Evolutionary conservation across 345 rosid species (phyloP).

Genomic region (Anacardium occidentale): DNA sequence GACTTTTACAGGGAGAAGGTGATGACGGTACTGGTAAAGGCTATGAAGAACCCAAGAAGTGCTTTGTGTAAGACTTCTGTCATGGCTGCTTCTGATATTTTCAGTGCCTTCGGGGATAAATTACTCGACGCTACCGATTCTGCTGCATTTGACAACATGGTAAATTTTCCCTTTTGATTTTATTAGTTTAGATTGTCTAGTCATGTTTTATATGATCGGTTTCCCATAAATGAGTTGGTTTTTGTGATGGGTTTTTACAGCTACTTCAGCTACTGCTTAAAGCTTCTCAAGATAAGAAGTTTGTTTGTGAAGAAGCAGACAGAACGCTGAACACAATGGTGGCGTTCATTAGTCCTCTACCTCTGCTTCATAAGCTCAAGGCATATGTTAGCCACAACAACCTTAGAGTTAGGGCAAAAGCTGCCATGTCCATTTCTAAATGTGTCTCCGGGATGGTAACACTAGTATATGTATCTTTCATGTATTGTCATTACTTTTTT

Average conservation of each 20-base stretch:
- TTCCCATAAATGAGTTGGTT: not conserved
- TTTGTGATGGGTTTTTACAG: constrained; percentile 27
- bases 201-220: not conserved
- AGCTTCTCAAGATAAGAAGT: constrained; percentile 91
- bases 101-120: constrained; percentile 62
- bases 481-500: too few species aligned
- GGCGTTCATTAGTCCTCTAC: constrained; percentile 49
- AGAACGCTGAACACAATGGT: constrained; percentile 59
- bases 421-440: constrained; percentile 57
- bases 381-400: constrained; percentile 57
- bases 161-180: constrained; percentile 22
- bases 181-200: not conserved
- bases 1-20: constrained; percentile 59
- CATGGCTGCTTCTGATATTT: constrained; percentile 79
- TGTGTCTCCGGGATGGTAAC: constrained; percentile 65
- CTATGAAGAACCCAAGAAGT: constrained; percentile 93
- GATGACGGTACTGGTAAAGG: constrained; percentile 60
- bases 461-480: not conserved
- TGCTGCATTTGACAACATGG: constrained; percentile 68
- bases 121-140: constrained; percentile 42
- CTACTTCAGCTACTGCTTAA: constrained; percentile 71
- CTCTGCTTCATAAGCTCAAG: constrained; percentile 56
- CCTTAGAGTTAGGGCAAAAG: constrained; percentile 77
- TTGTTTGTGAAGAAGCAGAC: constrained; percentile 91
- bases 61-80: constrained; percentile 91